Evolutionary conservation across 169 alveolate genomes (phyloP), one percentile per base, ranked within the genome.

Genomic region (Plasmodium billcollinsi): DNA sequence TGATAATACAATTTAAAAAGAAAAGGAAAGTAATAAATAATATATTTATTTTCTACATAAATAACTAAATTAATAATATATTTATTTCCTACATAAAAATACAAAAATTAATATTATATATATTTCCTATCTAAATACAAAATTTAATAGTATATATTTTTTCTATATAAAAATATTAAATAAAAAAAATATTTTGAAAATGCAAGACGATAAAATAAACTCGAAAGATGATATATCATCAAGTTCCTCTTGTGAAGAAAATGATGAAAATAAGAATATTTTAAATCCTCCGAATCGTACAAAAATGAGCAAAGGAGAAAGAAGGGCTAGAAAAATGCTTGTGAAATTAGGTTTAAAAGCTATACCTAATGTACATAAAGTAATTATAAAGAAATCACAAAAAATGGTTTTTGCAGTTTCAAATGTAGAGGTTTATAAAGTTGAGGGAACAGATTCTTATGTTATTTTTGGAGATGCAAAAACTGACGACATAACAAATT

Each of bases 391-490:
- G 91, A 97, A 97, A 94, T 95, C 98, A 88, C 97, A 97, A 88
- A 97, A 96, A 93, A 93, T 97, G 83, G 94, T 96, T 70, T 97
- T 97, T 75, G 98, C 96, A 71, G 96, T 98, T 80, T 94, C 96
- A 74, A 95, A 96, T 92, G 99, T 99, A 7, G 99, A 98, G 59
- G 99, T 98, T 33, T 95, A 94, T 95, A 96, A 97, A 96, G 92
- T 97, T 69, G 96, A 97, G 18, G 93, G 95, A 66, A 95, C 97
- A 56, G 99, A 97, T 54, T 96, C 99, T 47, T 98, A 97, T 92
- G 97, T 98, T 73, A 95, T 98, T 72, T 97, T 98, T 95, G 99
- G 99, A 47, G 99, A 97, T 91, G 99, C 99, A 56, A 97, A 97
- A 95, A 94, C 97, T 20, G 99, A 97, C 74, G 99, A 97, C 89